Conservation (phyloP, 306 rosid species). For the Vigna reflexopilosa region DNA sequence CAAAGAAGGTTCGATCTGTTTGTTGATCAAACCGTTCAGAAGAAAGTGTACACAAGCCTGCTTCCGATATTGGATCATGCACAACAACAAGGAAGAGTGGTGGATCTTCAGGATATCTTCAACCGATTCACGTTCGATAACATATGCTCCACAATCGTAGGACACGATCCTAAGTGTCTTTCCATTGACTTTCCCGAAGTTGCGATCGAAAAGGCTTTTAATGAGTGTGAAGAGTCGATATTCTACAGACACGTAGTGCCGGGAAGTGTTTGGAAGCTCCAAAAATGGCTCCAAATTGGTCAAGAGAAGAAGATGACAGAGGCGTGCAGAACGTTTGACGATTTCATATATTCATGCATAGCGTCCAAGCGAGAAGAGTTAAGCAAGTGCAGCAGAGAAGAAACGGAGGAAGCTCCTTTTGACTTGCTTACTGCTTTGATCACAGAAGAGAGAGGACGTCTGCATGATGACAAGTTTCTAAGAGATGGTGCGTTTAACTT, state of each 20-base stretch:
- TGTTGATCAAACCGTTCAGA: conserved; percentile 29
- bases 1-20: conserved; percentile 9
- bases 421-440: conserved; percentile 50
- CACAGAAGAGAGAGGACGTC: not conserved
- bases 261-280: conserved; percentile 48
- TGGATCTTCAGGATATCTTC: conserved; percentile 56
- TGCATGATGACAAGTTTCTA: conserved; percentile 31
- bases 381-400: not conserved
- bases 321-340: conserved; percentile 44
- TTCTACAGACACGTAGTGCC: conserved; percentile 49
- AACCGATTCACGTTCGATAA: conserved; percentile 48
- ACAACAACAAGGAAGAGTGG: not conserved
- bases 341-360: conserved; percentile 44
- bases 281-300: conserved; percentile 55
- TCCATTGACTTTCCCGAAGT: conserved; percentile 48
- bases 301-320: conserved; percentile 42
- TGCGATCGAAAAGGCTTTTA: conserved; percentile 47
- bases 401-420: not conserved
- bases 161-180: conserved; percentile 52
- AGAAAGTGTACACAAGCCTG: conserved; percentile 36
- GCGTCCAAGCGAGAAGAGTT: conserved; percentile 42
- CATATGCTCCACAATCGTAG: conserved; percentile 44
- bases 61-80: conserved; percentile 40
- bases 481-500: conserved; percentile 36
- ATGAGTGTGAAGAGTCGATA: conserved; percentile 37